These are phyloP conservation scores for Arthroderma sp. DNA, from an alignment of 2,329 filamentous ascomycete species.

Conservation along the genomic window DNA sequence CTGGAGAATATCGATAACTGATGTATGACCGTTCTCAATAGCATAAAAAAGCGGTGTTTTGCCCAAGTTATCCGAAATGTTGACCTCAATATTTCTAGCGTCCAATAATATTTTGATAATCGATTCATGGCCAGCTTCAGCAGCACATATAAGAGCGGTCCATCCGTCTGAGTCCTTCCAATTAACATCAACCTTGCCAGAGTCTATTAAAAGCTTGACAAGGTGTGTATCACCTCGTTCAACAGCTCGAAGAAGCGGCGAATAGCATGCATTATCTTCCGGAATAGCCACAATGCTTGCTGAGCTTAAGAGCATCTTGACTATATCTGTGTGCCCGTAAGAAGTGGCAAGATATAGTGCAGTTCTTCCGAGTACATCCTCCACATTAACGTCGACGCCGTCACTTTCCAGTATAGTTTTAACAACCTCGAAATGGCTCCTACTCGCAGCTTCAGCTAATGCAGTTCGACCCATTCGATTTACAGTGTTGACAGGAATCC, in stretches of 20 bases:
- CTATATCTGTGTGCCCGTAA: not conserved
- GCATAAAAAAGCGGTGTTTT: too few relatives aligned
- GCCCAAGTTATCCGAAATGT: too few relatives aligned
- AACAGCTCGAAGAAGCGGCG: not conserved
- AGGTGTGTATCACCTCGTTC: not conserved
- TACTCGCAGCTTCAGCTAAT: conserved; percentile 24
- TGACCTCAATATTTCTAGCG: not conserved
- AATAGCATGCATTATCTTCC: not conserved
- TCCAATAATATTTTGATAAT: not conserved
- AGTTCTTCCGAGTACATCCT: not conserved
- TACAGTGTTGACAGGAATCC: not conserved
- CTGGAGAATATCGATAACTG: too few relatives aligned
- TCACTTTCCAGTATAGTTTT: conserved; percentile 12
- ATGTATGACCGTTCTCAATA: too few relatives aligned
- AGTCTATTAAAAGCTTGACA: not conserved
- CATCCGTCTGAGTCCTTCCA: not conserved
- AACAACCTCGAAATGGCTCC: conserved; percentile 24
- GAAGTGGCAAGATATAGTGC: not conserved
- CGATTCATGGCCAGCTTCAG: not conserved
- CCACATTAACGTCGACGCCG: not conserved
- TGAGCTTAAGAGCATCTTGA: not conserved
- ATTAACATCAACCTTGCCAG: not conserved
- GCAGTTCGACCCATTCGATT: conserved; percentile 9
- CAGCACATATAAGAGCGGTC: not conserved
- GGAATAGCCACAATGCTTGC: not conserved